Percentiles rank a stretch among this genome's conserved stretches.
Conservation (phyloP, 2,329 filamentous ascomycete genomes). For the Neophaeococcomyces aloes region DNA sequence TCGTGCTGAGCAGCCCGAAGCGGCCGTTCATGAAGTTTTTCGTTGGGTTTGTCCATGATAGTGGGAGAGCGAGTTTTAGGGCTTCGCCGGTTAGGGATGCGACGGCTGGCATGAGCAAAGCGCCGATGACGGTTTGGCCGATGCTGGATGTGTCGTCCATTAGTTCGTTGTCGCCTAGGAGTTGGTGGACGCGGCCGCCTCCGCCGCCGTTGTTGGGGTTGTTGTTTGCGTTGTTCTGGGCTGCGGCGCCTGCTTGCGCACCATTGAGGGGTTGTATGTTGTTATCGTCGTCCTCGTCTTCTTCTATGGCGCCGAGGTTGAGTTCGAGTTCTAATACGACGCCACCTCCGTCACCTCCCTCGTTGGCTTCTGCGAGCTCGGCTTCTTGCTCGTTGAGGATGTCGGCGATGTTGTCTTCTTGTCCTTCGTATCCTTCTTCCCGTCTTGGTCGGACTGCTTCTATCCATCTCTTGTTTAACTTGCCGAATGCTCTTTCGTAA, state of each 20-base stretch:
- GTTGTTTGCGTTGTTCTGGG: conserved; percentile 22
- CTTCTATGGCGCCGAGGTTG: conserved; percentile 39
- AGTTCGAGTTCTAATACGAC: conserved; percentile 42
- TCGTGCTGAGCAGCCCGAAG: conserved; percentile 63
- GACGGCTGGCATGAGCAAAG: conserved; percentile 70
- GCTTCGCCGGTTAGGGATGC: conserved; percentile 69
- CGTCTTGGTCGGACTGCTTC: conserved; percentile 50
- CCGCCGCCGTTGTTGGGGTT: conserved; percentile 20
- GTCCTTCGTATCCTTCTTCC: conserved; percentile 25
- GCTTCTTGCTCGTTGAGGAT: conserved; percentile 28
- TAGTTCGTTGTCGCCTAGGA: conserved; percentile 34
- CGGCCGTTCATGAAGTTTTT: conserved; percentile 31
- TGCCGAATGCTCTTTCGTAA: conserved; percentile 50
- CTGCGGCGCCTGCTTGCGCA: conserved; percentile 21
- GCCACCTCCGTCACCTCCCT: conserved; percentile 31
- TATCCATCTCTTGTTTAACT: conserved; percentile 50
- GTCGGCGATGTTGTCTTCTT: conserved; percentile 24
- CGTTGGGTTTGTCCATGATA: conserved; percentile 50
- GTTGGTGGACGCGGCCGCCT: conserved; percentile 23
- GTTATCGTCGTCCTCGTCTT: conserved; percentile 29
- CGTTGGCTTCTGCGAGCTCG: conserved; percentile 18
- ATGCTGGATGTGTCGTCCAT: conserved; percentile 45
- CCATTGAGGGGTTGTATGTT: conserved; percentile 27
- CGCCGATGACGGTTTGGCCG: conserved; percentile 53
- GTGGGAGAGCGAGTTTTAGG: conserved; percentile 58